Evolutionary conservation across 2,329 filamentous ascomycete species (phyloP).

Genomic region (Capronia americana): DNA sequence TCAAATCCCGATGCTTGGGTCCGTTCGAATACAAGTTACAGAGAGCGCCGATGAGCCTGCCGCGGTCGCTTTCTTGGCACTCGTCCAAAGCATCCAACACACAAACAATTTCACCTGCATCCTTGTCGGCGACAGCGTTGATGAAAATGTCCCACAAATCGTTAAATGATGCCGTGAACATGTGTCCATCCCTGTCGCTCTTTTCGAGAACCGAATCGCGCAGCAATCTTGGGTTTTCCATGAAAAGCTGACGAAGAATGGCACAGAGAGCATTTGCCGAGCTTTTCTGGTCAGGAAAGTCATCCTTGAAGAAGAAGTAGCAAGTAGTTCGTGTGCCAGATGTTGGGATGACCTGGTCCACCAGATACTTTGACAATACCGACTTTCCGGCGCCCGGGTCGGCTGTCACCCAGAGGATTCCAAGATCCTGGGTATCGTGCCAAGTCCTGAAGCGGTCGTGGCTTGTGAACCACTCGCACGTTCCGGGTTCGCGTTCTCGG

Average conservation of each 20-base stretch:
- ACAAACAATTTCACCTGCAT: slow-evolving; percentile 18
- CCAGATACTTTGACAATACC: slow-evolving; percentile 46
- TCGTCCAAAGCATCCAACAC: slow-evolving; percentile 33
- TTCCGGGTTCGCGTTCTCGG: slow-evolving; percentile 41
- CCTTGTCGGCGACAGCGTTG: slow-evolving; percentile 1
- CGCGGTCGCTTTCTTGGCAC: slow-evolving; percentile 22
- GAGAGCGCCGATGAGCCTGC: slow-evolving; percentile 18
- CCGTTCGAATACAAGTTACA: slow-evolving; percentile 7
- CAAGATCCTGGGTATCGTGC: slow-evolving; percentile 35
- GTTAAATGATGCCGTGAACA: background rate
- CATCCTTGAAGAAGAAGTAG: slow-evolving; percentile 50
- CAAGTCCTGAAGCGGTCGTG: slow-evolving; percentile 41
- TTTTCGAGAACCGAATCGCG: slow-evolving; percentile 13
- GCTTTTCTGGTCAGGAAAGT: slow-evolving; percentile 43
- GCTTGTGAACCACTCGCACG: slow-evolving; percentile 45
- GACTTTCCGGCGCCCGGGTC: slow-evolving; percentile 53
- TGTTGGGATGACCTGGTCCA: slow-evolving; percentile 42
- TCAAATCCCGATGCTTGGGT: slow-evolving; percentile 23
- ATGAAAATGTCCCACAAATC: slow-evolving; percentile 27
- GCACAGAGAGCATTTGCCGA: slow-evolving; percentile 44
- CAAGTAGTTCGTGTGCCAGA: slow-evolving; percentile 38
- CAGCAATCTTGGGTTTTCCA: slow-evolving; percentile 39
- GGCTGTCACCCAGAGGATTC: slow-evolving; percentile 50
- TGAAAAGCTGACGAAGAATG: slow-evolving; percentile 49
- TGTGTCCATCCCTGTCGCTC: slow-evolving; percentile 17